Evolutionary conservation across 805 yeast species (phyloP).

Genomic region (Kazachstania psychrophila): DNA sequence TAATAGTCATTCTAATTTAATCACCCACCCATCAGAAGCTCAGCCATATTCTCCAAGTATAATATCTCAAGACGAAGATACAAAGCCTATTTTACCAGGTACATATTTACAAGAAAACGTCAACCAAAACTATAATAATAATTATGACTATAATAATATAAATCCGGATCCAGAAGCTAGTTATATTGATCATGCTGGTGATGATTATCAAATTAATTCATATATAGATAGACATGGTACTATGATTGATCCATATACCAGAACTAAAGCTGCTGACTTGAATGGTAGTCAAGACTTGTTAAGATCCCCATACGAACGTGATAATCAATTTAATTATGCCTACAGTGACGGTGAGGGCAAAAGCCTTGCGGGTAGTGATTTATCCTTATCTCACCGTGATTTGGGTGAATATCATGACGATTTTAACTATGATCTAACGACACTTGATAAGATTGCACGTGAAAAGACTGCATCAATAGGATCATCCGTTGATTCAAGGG

Average conservation of each 20-base stretch:
- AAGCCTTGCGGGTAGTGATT: constrained; percentile 6
- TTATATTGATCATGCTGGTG: constrained; percentile 28
- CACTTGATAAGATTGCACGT: constrained; percentile 7
- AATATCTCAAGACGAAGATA: constrained; percentile 10
- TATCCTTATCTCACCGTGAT: constrained; percentile 15
- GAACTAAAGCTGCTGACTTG: background rate
- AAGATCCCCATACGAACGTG: constrained; percentile 4
- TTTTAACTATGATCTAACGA: constrained; percentile 10
- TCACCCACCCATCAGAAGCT: background rate
- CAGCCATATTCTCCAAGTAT: constrained; percentile 5
- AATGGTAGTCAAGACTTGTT: background rate
- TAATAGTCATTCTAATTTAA: constrained; percentile 3
- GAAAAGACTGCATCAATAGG: constrained; percentile 8
- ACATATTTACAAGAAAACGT: background rate
- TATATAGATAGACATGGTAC: constrained; percentile 28
- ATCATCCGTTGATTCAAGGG: constrained; percentile 10
- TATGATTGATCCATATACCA: constrained; percentile 29
- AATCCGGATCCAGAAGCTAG: constrained; percentile 18
- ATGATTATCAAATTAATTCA: constrained; percentile 30
- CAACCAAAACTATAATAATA: constrained; percentile 2
- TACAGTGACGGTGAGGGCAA: constrained; percentile 4
- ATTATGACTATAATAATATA: background rate
- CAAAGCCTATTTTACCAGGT: constrained; percentile 19
- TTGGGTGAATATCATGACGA: constrained; percentile 19
- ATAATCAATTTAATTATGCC: constrained; percentile 5